Base-by-base conservation (phyloP, 176 grass and related monocot species). In the Tillandsia fasciculata region DNA sequence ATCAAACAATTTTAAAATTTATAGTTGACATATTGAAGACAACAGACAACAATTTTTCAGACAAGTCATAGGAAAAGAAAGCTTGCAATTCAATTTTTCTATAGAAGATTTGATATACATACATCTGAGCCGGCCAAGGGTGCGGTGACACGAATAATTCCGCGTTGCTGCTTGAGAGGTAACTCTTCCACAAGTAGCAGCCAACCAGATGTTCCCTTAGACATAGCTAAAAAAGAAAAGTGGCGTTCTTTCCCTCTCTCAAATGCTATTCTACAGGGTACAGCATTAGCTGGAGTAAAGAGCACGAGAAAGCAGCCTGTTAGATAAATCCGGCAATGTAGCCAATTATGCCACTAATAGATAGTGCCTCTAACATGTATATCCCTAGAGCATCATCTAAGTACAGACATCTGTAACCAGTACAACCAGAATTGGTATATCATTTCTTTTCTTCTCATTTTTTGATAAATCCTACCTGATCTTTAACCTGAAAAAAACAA, bases 211-310 rank as follows among this genome's bases (percentile, higher is more conserved):
- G 72, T 81, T 79, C 80, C 95, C 49, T 70, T 84, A 29, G 80
- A 88, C 70, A 94, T 28, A 49, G 84, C 84, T 80, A 94, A 86
- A 82, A 94, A 94, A 71, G 58, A 83, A 78, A 94, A 91, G 66
- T 94, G 74, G 2, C 90, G 95, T 72, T 99, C 95, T 84, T 94
- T 99, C 53, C 95, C 90, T 70, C 87, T 90, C 71, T 99, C 95
- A 86, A 99, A 99, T 53, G 95, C 95, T 88, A 99, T 99, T 81
- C 95, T 86, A 80, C 95, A 99, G 53, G 87, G 89, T 58, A 99
- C 70, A 1, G 87, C 82, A 58, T 88, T 82, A 51, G 33, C 95
- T 99, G 77, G 67, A 74, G 13, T 64, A 53, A 65, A 3, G 17
- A 78, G 81, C 48, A 53, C 63, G 66, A 42, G 65, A 65, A 63